A percentile compares a stretch with the other conserved stretches of the same genome.
Conservation (phyloP, 768 basidiomycete species). For the Obba rivulosa region DNA sequence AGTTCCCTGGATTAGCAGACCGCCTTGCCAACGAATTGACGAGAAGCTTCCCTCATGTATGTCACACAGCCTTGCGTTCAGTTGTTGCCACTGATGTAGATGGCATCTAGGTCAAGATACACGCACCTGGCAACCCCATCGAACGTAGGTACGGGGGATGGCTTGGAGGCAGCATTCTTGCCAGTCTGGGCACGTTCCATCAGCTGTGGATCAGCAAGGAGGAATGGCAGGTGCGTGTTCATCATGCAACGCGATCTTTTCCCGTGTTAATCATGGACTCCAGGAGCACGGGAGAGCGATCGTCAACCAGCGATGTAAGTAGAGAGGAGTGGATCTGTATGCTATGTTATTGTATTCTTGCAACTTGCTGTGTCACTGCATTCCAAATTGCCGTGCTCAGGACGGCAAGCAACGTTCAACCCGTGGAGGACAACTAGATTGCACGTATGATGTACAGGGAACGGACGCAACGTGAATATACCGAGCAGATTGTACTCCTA, state of each 20-base stretch:
- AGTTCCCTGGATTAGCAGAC: constrained; percentile 82
- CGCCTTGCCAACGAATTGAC: constrained; percentile 73
- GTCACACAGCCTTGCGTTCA: constrained; percentile 23
- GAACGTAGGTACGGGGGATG: constrained; percentile 92
- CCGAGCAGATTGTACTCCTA: constrained; percentile 9
- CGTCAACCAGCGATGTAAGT: constrained; percentile 85
- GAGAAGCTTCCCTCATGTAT: constrained; percentile 72
- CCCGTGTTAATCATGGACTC: constrained; percentile 1
- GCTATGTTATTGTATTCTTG: constrained; percentile 6
- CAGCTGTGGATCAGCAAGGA: constrained; percentile 93
- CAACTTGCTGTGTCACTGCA: background rate
- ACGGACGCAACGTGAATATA: constrained; percentile 22
- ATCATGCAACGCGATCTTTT: background rate
- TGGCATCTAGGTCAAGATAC: constrained; percentile 73
- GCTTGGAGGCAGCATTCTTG: constrained; percentile 94
- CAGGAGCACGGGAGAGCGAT: constrained; percentile 83
- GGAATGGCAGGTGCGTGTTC: constrained; percentile 75
- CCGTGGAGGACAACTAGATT: constrained; percentile 3
- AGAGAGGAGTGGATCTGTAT: background rate
- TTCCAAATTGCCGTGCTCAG: background rate
- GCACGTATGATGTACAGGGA: constrained; percentile 14
- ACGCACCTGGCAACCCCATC: constrained; percentile 84
- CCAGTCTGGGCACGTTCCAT: constrained; percentile 95
- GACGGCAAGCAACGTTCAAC: too few species aligned
- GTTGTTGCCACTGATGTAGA: background rate